Base-by-base conservation (phyloP, 768 basidiomycete genomes). In the Xerocomellus intermedius region DNA sequence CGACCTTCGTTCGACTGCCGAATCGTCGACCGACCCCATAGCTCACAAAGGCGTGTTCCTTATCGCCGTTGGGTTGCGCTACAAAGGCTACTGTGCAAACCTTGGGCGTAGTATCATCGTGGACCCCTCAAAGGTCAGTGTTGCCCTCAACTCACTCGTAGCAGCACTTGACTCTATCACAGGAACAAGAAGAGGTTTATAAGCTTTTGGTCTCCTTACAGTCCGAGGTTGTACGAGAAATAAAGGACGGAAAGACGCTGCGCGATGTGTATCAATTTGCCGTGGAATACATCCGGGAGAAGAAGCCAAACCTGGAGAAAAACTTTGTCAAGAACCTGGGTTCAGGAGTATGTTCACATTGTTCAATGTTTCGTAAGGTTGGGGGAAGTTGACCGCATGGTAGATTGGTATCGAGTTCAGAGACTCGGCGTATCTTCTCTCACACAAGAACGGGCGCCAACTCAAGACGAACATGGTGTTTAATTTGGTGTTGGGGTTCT, bases 371-470 rank as follows among this genome's bases (percentile, higher is more conserved):
- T 44, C 14, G 16, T 30, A 42, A 12, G 10, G 6, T 35, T 5
- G 12, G 10, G 22, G 5, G 5, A 38, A 38, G 21, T 37, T 58
- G 37, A 64, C 33, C 19, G 13, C 35, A 36, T 43, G 21, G n/a
- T 62, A 98, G 95, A 98, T 87, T 70, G 96, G 96, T 7, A 84
- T 98, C 67, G 96, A 99, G 70, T 98, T 95, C 74, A 85, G 94
- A 39, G 96, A 99, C 67, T 83, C 87, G 10, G 77, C 85, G 0
- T 97, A 94, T 69, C 73, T 94, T 13, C 75, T 98, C 36, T 88
- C 87, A 5, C 59, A 85, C 8, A 98, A 96, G 75, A 96, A 92
- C 64, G 74, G 73, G 8, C 84, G 87, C 10, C 74, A 73, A 14
- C 68, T 98, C 46, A 85, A 82, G 65, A 75, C 85, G 50, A 86